These are phyloP conservation scores for Cladosporium sphaerospermum DNA, from an alignment of 2,329 filamentous ascomycete species.

Conservation along the genomic window DNA sequence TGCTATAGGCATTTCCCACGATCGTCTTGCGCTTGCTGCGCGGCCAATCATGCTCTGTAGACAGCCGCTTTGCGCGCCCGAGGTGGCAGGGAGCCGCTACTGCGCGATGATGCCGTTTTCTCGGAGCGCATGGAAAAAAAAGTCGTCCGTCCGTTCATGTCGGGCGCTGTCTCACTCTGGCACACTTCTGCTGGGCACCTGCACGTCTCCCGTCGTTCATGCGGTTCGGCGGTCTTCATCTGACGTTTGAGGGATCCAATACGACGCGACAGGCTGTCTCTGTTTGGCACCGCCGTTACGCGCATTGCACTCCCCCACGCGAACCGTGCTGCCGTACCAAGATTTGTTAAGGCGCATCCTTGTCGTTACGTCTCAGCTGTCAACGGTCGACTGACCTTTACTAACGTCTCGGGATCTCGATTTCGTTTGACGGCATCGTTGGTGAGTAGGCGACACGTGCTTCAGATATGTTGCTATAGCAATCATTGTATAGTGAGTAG, in stretches of 20 bases:
- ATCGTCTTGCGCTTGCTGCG: neutral
- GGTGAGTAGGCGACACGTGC: too few species aligned
- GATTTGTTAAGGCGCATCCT: conserved; percentile 6
- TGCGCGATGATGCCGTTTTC: too few species aligned
- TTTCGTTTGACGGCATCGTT: too few species aligned
- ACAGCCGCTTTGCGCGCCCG: neutral
- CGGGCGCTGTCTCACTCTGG: neutral
- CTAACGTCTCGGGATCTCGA: too few species aligned
- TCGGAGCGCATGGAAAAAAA: too few species aligned
- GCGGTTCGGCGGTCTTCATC: neutral
- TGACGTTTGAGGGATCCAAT: neutral
- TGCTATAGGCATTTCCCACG: neutral
- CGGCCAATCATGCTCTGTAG: conserved; percentile 2
- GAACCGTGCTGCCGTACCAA: conserved; percentile 1
- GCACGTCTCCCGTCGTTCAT: too few species aligned
- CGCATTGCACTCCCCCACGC: neutral
- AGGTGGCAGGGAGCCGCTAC: neutral
- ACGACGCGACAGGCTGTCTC: neutral
- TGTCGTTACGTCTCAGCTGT: conserved; percentile 8
- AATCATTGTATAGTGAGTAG: too few species aligned
- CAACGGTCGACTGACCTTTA: neutral
- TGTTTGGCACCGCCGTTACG: neutral
- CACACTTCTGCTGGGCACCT: neutral
- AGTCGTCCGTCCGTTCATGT: too few species aligned
- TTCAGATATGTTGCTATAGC: too few species aligned